Conservation (phyloP, 2,329 filamentous ascomycete genomes). For the Xylaria sp. region DNA sequence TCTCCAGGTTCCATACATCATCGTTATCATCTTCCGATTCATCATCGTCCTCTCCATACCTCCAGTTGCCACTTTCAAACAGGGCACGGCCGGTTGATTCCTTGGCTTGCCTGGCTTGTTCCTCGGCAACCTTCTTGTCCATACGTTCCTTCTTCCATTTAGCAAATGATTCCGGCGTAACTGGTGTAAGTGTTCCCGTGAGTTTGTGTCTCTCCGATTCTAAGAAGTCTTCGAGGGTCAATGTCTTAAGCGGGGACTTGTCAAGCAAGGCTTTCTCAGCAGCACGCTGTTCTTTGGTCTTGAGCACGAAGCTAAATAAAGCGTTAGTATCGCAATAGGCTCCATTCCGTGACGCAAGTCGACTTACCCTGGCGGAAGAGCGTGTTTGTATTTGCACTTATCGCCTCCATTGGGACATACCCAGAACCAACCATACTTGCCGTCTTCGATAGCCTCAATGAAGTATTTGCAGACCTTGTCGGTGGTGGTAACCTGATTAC, state of each 20-base stretch:
- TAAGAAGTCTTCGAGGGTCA: conserved; percentile 96
- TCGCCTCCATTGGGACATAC: conserved; percentile 94
- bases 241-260: conserved; percentile 90
- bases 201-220: conserved; percentile 97
- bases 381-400: conserved; percentile 98
- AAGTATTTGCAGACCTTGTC: conserved; percentile 99
- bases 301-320: conserved; percentile 79
- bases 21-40: conserved; percentile 63
- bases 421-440: conserved; percentile 99
- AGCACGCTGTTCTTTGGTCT: conserved; percentile 95
- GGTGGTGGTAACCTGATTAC: conserved; percentile 91
- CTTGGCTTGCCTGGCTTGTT: conserved; percentile 87
- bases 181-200: conserved; percentile 87
- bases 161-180: conserved; percentile 89
- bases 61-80: conserved; percentile 97
- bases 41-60: conserved; percentile 65
- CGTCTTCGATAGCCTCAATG: conserved; percentile 94
- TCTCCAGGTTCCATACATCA: conserved; percentile 78
- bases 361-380: conserved; percentile 87
- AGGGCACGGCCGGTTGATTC: conserved; percentile 93
- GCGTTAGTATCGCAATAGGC: conserved; percentile 24
- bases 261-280: conserved; percentile 96
- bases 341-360: neutral
- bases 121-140: conserved; percentile 94
- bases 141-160: conserved; percentile 97